Conservation (phyloP, 768 basidiomycete species). For the Tricholoma saponaceum region DNA sequence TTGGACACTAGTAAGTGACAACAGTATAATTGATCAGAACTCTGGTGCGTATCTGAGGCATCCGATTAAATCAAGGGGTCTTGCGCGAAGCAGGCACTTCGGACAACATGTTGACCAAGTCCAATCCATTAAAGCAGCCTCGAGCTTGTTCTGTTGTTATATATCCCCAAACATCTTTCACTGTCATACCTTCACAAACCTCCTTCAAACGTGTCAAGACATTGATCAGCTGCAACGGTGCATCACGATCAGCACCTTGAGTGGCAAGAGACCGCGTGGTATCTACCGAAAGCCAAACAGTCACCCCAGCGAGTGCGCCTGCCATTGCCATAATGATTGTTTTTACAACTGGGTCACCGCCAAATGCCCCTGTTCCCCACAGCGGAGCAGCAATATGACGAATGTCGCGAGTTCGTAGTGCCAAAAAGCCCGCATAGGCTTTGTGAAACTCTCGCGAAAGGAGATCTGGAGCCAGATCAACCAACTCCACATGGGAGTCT, state of each 20-base stretch:
- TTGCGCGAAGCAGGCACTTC: not conserved
- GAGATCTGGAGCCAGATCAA: conserved; percentile 21
- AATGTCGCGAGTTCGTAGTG: conserved; percentile 16
- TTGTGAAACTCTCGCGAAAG: conserved; percentile 27
- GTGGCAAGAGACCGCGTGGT: conserved; percentile 2
- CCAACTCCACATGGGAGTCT: conserved; percentile 1
- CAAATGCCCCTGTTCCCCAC: conserved; percentile 33
- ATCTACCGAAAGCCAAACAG: conserved; percentile 22
- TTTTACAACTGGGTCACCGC: conserved; percentile 30
- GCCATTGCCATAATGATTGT: conserved; percentile 23
- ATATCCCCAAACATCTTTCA: conserved; percentile 6
- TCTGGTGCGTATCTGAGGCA: not conserved
- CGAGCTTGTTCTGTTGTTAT: conserved; percentile 4
- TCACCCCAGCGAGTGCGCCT: conserved; percentile 22
- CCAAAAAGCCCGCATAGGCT: conserved; percentile 22
- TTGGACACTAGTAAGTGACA: not conserved
- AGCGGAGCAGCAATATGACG: conserved; percentile 22
- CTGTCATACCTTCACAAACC: not conserved
- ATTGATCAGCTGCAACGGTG: not conserved
- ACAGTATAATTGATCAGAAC: not conserved
- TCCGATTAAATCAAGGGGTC: not conserved
- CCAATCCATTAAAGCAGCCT: conserved; percentile 1
- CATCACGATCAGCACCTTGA: not conserved
- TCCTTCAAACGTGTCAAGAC: conserved; percentile 3
- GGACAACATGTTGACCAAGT: conserved; percentile 3